phyloP scores from a whole-genome alignment of 768 basidiomycete species.

The Naganishia vaughanmartiniae region DNA sequence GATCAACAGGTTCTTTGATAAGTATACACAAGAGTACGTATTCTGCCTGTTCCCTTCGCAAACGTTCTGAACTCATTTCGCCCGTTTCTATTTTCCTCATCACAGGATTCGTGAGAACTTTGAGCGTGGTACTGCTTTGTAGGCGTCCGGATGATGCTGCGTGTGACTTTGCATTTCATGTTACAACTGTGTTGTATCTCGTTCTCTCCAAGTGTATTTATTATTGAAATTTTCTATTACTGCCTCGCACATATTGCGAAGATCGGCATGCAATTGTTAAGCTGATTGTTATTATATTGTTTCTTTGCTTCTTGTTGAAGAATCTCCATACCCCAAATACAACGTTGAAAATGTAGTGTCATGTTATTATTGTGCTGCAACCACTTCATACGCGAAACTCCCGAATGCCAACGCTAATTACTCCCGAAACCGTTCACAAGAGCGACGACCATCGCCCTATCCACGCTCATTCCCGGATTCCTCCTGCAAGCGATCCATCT shows the following conservation, averaged over 20 bases:
- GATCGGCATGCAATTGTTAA: neutral
- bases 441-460: slow-evolving; percentile 38
- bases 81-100: neutral
- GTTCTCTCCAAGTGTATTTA: neutral
- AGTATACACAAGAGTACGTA: slow-evolving; percentile 77
- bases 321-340: slow-evolving; percentile 9
- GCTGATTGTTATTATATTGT: neutral
- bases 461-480: slow-evolving; percentile 46
- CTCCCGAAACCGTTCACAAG: slow-evolving; percentile 46
- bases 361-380: neutral
- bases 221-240: neutral
- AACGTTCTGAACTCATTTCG: slow-evolving; percentile 20
- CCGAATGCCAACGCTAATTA: slow-evolving; percentile 32
- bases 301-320: slow-evolving; percentile 16
- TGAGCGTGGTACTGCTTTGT: slow-evolving; percentile 92
- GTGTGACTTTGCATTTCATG: neutral
- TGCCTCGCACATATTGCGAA: neutral
- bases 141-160: slow-evolving; percentile 32
- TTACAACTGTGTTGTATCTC: neutral
- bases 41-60: neutral
- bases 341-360: slow-evolving; percentile 20
- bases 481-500: slow-evolving; percentile 45
- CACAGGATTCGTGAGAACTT: slow-evolving; percentile 84
- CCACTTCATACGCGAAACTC: no score
- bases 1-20: slow-evolving; percentile 94